Conservation (phyloP, 2,329 filamentous ascomycete genomes). For the Sporothrix schenckii region DNA sequence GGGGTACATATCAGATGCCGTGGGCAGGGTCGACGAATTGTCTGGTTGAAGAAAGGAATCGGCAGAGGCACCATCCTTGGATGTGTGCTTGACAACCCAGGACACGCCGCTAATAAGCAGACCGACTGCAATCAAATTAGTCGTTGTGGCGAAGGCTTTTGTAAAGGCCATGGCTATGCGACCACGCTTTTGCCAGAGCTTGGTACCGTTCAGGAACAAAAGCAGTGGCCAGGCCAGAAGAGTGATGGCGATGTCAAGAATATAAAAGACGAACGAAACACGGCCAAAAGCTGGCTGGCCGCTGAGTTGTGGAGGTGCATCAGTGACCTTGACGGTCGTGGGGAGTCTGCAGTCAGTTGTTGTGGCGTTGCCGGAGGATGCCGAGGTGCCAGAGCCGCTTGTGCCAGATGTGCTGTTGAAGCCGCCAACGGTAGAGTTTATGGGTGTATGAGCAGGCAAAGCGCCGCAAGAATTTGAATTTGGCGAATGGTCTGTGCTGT, state of each 20-base stretch:
- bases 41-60: background rate
- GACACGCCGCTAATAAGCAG: conserved; percentile 23
- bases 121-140: conserved; percentile 8
- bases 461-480: background rate
- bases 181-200: conserved; percentile 21
- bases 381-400: background rate
- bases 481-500: background rate
- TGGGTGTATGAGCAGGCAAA: background rate
- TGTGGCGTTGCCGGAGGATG: background rate
- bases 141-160: background rate
- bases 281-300: conserved; percentile 29
- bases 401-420: background rate
- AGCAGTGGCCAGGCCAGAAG: conserved; percentile 14
- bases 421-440: background rate
- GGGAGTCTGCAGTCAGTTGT: conserved; percentile 11
- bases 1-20: background rate
- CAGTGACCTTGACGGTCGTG: background rate
- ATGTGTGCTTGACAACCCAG: conserved; percentile 21
- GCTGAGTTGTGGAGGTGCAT: background rate
- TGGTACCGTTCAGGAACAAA: conserved; percentile 14
- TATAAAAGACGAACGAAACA: conserved; percentile 27
- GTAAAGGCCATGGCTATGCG: conserved; percentile 3
- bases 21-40: background rate
- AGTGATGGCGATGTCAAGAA: conserved; percentile 8
- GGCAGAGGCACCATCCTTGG: background rate